These are phyloP conservation scores for Claviceps pazoutovae DNA, from an alignment of 2,329 filamentous ascomycete species.

Conservation along the genomic window DNA sequence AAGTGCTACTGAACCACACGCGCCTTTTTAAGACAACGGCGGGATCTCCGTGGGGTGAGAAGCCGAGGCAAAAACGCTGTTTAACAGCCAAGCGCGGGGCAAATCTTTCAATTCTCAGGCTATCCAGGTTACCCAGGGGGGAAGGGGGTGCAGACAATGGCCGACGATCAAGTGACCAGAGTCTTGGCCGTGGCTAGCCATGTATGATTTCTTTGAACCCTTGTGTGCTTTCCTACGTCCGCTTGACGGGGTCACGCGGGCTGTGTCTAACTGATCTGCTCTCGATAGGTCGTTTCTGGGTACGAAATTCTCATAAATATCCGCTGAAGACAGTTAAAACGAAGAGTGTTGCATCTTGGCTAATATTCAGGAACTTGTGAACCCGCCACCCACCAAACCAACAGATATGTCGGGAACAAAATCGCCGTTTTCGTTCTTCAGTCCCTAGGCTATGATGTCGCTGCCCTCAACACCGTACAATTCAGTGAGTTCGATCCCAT, in stretches of 20 bases:
- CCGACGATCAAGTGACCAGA: constrained; percentile 35
- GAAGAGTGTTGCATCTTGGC: too few species aligned
- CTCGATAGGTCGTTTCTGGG: constrained; percentile 29
- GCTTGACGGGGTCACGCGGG: not conserved
- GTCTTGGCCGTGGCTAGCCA: constrained; percentile 88
- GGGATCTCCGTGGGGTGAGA: too few species aligned
- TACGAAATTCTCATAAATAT: constrained; percentile 7
- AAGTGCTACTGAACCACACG: too few species aligned
- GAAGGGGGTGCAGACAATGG: too few species aligned
- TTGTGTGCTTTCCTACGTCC: not conserved
- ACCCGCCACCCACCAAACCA: not conserved
- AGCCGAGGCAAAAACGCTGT: too few species aligned
- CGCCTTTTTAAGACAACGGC: too few species aligned
- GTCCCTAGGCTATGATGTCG: constrained; percentile 82
- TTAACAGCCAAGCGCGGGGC: too few species aligned
- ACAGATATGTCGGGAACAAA: constrained; percentile 91
- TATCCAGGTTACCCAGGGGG: too few species aligned
- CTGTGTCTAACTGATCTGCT: not conserved
- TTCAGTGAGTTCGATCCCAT: constrained; percentile 55
- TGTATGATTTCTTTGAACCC: constrained; percentile 43
- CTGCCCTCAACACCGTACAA: constrained; percentile 89
- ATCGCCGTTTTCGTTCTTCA: constrained; percentile 95
- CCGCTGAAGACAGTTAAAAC: not conserved
- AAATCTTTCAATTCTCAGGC: too few species aligned
- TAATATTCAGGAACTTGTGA: too few species aligned